Percentiles rank a stretch among this genome's conserved stretches.
These are phyloP conservation scores for Mortierella sp. DNA, from an alignment of 371 early-diverging fungal species.

Conservation along the genomic window DNA sequence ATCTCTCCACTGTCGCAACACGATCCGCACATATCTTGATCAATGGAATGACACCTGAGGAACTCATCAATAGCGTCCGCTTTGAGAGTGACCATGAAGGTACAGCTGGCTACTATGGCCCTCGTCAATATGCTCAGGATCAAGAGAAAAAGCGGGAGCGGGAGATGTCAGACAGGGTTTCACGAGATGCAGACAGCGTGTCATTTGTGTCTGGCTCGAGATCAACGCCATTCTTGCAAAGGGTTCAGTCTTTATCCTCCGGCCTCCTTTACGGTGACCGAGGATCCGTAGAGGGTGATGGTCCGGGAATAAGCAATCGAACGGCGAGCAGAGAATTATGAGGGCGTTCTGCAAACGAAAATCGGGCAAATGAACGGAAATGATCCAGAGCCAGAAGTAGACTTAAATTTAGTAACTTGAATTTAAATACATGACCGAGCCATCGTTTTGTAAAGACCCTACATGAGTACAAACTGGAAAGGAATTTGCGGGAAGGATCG, in stretches of 20 bases:
- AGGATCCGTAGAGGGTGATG: background rate
- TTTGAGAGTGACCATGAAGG: slow-evolving; percentile 25
- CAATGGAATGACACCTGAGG: slow-evolving; percentile 26
- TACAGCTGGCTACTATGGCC: slow-evolving; percentile 23
- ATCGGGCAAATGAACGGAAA: too few relatives aligned
- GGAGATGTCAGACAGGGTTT: background rate
- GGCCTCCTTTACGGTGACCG: background rate
- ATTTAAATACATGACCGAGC: too few relatives aligned
- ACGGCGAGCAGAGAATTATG: too few relatives aligned
- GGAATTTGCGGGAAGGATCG: too few relatives aligned
- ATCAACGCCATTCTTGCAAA: too few relatives aligned
- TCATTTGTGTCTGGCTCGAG: too few relatives aligned
- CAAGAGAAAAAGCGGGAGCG: slow-evolving; percentile 5
- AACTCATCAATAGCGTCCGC: slow-evolving; percentile 20
- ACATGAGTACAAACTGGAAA: too few relatives aligned
- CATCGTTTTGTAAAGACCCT: too few relatives aligned
- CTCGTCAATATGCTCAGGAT: slow-evolving; percentile 21
- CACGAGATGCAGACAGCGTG: background rate
- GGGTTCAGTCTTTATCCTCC: background rate
- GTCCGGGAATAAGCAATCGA: too few relatives aligned
- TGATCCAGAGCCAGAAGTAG: too few relatives aligned
- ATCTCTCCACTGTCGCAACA: background rate
- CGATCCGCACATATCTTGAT: slow-evolving; percentile 8
- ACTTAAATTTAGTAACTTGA: too few relatives aligned
- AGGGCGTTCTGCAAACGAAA: too few relatives aligned